Evolutionary conservation across 176 grass and related monocot genomes (phyloP), one percentile per base, ranked within the genome.

Genomic region (Panicum miliaceum): DNA sequence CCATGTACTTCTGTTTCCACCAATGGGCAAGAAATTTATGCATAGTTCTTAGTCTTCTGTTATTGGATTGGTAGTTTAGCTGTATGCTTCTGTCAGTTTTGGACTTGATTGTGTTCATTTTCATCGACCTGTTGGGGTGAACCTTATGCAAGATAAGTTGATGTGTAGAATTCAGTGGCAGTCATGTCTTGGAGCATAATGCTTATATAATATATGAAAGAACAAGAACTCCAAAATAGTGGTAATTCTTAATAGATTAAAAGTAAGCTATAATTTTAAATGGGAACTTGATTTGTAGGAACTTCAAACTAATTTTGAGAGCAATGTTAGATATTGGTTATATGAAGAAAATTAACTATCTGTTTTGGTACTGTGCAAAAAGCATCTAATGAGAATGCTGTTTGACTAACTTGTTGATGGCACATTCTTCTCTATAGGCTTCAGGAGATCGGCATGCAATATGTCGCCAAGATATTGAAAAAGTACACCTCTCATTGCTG

Each of bases 391-490:
- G 48, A 23, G 40, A 73, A 59, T 9, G 36, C 38, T 68, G 8
- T 86, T 25, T 69, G 77, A 80, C 40, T 27, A 50, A 82, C 62
- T 13, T 75, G 35, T 34, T 84, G 7, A 42, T 84, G 80, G 4
- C 8, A 52, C 60, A 68, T 14, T 84, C 57, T 65, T 80, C 37
- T 65, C 69, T 77, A 47, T 64, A 93, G 87, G 91, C 85, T 88
- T 84, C 76, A 9, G 77, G 65, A 75, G 96, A 93, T 86, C 79
- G 85, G 67, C 93, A 96, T 77, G 90, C 86, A 61, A 85, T 99
- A 83, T 88, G 81, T 84, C 96, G 93, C 60, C 96, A 96, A 76
- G 91, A 96, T 89, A 78, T 99, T 63, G 73, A 94, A 88, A 89
- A 80, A 76, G 96, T 99, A 96, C 35, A 41, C 29, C 72, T 74